Evolutionary conservation across 139 green algal genomes (phyloP).

Genomic region (Coccomyxa sp.): DNA sequence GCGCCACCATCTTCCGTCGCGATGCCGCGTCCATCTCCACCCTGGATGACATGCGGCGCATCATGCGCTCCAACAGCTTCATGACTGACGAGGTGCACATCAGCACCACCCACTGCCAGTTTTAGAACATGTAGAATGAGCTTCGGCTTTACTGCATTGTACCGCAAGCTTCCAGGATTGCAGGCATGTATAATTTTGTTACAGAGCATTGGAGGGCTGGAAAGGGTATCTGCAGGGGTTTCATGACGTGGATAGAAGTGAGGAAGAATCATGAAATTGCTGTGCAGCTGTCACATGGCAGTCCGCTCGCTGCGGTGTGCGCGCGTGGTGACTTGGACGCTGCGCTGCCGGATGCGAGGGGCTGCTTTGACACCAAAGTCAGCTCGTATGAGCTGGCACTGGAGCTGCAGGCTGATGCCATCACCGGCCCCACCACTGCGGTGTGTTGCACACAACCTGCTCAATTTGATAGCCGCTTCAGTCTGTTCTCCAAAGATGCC

Average conservation of each 20-base stretch:
- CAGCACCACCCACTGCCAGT: not conserved
- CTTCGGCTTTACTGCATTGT: not conserved
- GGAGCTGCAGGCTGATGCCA: conserved; percentile 27
- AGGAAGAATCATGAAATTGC: not conserved
- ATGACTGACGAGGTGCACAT: conserved; percentile 22
- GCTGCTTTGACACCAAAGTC: conserved; percentile 70
- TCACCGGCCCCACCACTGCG: conserved; percentile 8
- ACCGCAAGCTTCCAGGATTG: not conserved
- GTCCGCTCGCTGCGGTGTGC: conserved; percentile 52
- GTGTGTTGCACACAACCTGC: not conserved
- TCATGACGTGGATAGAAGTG: not conserved
- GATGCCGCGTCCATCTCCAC: conserved; percentile 40
- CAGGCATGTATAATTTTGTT: not conserved
- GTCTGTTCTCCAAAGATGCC: too few relatives aligned
- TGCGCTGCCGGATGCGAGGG: conserved; percentile 24
- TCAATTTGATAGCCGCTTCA: not conserved
- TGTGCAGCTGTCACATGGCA: conserved; percentile 12
- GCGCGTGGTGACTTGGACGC: conserved; percentile 56
- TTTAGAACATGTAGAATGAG: not conserved
- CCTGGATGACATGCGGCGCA: conserved; percentile 44
- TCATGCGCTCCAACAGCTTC: conserved; percentile 68
- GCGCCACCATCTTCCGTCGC: conserved; percentile 62
- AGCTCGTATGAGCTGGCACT: conserved; percentile 40
- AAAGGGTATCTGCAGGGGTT: not conserved
- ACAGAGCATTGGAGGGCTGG: not conserved